Conservation (phyloP, 495 filamentous ascomycete genomes). For the Aspergillus indologenus region DNA sequence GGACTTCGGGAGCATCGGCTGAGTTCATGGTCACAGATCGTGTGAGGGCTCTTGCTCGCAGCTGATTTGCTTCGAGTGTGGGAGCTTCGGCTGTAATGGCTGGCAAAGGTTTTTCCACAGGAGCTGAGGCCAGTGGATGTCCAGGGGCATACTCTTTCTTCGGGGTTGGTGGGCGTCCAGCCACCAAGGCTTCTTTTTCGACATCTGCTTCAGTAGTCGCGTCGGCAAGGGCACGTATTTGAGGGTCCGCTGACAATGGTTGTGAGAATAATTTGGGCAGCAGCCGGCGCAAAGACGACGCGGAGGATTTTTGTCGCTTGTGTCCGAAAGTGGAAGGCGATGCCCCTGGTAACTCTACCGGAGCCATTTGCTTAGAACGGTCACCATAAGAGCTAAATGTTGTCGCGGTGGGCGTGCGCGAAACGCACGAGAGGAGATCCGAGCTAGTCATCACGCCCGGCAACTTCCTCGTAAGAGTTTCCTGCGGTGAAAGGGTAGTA, state of each 20-base stretch:
- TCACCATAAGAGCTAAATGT: constrained; percentile 24
- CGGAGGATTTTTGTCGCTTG: constrained; percentile 37
- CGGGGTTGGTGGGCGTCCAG: neutral
- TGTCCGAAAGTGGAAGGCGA: constrained; percentile 24
- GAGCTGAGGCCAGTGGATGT: constrained; percentile 2
- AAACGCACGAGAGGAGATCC: constrained; percentile 22
- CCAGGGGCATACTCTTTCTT: neutral
- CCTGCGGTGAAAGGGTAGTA: constrained; percentile 29
- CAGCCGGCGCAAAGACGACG: constrained; percentile 37
- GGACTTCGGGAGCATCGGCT: constrained; percentile 40
- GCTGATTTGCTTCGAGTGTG: constrained; percentile 1
- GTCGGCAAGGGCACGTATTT: constrained; percentile 41
- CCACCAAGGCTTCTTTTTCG: constrained; percentile 28
- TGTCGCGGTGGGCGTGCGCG: constrained; percentile 33
- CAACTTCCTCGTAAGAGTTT: constrained; percentile 22
- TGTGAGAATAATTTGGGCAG: constrained; percentile 36
- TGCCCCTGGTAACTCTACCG: constrained; percentile 25
- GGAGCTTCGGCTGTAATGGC: constrained; percentile 1
- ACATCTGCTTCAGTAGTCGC: constrained; percentile 28
- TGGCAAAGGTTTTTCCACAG: constrained; percentile 6
- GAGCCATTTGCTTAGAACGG: constrained; percentile 13
- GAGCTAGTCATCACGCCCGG: constrained; percentile 24
- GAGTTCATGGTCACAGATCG: constrained; percentile 41
- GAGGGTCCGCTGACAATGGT: constrained; percentile 41
- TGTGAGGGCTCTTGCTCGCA: constrained; percentile 3